Base-by-base conservation (phyloP, 768 basidiomycete species). In the Boletus rubropictus region DNA sequence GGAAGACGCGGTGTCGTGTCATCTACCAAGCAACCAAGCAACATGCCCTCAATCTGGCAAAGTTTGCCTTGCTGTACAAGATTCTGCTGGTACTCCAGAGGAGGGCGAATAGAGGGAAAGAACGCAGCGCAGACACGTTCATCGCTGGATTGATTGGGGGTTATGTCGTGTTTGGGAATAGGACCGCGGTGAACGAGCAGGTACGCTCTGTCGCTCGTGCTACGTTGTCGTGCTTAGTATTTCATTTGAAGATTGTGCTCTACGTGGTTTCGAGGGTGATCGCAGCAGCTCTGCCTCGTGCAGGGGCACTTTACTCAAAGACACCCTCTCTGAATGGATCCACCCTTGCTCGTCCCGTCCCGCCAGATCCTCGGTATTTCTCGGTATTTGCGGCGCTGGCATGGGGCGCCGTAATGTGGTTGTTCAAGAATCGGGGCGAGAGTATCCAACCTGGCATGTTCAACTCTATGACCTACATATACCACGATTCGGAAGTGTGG, bases 391-490 rank as follows among this genome's bases (percentile, higher is more conserved):
- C 93, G 3, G 89, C 93, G 0, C 55, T 97, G 12, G 78, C 84
- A 27, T 98, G 96, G 96, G 96, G 91, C 36, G 78, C 86, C 7
- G 94, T 97, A 38, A 97, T 99, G 95, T 99, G 86, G 79, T 70
- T 96, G 51, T 98, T 94, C 77, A 76, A 83, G 59, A 75, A 96
- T 65, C 75, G 80, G 18, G 82, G 88, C 40, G 86, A 97, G 69
- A 84, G 83, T n/a, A 81, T 99, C 50, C 93, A 98, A 59, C 89
- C 91, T 15, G 96, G 94, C 48, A 90, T 97, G 91, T 92, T 91
- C 73, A 89, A 81, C 70, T 89, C 87, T 15, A 97, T 96, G 94
- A 80, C 77, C 48, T 99, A 98, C 67, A 75, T 99, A 32, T 99
- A 98, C 70, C 81, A 83, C 32, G 92, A 98, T 65, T 94, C 91